Percentiles rank a stretch among this genome's conserved stretches.
phyloP scores from a whole-genome alignment of 202 grass and related monocot genomes.

The Eragrostis tef region DNA sequence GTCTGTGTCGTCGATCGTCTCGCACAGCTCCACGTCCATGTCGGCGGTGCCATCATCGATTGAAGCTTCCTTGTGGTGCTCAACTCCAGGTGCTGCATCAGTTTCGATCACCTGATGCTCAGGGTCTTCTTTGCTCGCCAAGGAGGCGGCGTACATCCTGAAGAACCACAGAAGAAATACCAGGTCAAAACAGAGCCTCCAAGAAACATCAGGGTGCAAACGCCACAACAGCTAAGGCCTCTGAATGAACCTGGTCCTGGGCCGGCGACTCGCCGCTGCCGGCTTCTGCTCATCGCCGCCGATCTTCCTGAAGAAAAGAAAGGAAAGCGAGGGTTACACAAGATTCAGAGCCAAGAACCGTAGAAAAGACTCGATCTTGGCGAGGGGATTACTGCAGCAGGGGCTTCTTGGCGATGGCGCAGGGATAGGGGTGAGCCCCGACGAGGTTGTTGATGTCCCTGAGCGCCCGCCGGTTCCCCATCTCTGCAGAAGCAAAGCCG shows the following conservation, averaged over 20 bases:
- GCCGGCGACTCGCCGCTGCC: conserved; percentile 40
- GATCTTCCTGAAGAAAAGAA: conserved; percentile 55
- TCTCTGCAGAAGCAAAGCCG: conserved; percentile 44
- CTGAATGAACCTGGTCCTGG: conserved; percentile 62
- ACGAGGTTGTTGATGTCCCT: conserved; percentile 65
- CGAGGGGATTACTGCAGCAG: conserved; percentile 52
- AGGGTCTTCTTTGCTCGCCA: conserved; percentile 43
- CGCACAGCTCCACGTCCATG: neutral
- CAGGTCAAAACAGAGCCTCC: conserved; percentile 15
- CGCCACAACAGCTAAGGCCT: neutral
- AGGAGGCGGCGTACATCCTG: conserved; percentile 60
- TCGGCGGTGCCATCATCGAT: neutral
- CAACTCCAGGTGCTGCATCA: neutral
- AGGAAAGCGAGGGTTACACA: neutral
- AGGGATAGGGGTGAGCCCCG: conserved; percentile 43
- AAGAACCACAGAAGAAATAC: conserved; percentile 19
- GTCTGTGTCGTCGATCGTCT: neutral
- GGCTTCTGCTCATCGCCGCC: conserved; percentile 42
- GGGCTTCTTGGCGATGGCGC: conserved; percentile 55
- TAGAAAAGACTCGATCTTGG: neutral
- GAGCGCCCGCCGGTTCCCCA: conserved; percentile 64
- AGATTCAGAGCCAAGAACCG: conserved; percentile 38
- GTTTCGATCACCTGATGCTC: conserved; percentile 29
- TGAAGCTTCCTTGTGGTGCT: conserved; percentile 27
- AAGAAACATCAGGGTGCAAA: conserved; percentile 27